These are phyloP conservation scores for Eragrostis curvula DNA, from an alignment of 176 grass and related monocot species.

Conservation along the genomic window DNA sequence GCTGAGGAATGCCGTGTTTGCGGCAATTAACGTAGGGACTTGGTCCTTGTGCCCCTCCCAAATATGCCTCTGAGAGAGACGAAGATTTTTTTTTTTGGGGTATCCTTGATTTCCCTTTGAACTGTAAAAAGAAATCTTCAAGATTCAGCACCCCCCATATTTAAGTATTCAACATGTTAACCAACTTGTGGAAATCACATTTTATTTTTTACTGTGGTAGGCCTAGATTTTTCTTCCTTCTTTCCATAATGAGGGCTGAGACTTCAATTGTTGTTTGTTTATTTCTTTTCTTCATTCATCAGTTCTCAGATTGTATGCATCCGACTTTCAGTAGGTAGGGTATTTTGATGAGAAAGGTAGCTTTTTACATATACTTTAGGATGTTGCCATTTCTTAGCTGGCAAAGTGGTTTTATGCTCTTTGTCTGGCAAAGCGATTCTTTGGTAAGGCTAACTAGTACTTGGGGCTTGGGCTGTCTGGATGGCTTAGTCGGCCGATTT, in stretches of 20 bases:
- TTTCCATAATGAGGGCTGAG: background rate
- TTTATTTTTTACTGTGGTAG: slow-evolving; percentile 6
- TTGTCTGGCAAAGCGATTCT: background rate
- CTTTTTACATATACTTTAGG: background rate
- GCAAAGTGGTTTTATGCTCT: background rate
- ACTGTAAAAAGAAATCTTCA: background rate
- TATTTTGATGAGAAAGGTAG: slow-evolving; percentile 11
- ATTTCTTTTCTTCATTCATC: background rate
- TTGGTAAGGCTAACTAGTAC: background rate
- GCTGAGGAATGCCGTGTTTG: no score
- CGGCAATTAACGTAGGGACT: no score
- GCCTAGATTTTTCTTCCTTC: background rate
- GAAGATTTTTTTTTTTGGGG: no score
- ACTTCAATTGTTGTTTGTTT: slow-evolving; percentile 1
- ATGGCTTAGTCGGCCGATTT: background rate
- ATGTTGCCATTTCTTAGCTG: background rate
- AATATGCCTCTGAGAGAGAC: no score
- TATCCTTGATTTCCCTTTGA: background rate
- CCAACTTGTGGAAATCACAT: background rate
- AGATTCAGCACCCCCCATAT: background rate
- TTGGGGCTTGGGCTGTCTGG: background rate
- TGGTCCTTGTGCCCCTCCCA: no score
- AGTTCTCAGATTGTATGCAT: background rate
- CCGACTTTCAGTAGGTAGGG: background rate
- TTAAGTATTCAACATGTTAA: background rate